Conservation (phyloP, 31 red algal species). For the Bonnemaisonia californica region DNA sequence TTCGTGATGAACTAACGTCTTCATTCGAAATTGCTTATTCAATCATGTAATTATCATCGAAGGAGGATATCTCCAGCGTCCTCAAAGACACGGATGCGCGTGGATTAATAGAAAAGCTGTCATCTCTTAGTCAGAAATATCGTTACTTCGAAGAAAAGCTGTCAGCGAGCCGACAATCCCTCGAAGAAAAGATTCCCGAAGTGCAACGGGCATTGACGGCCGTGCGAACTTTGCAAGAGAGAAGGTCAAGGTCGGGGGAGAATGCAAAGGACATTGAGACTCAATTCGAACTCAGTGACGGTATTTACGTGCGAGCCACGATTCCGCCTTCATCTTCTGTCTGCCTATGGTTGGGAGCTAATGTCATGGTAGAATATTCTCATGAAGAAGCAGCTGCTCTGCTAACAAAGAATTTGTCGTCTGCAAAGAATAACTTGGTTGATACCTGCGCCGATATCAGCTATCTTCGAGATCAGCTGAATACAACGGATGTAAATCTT, state of each 20-base stretch:
- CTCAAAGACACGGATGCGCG: constrained; percentile 45
- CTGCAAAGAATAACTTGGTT: constrained; percentile 47
- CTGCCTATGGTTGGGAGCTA: constrained; percentile 92
- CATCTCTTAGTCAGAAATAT: constrained; percentile 67
- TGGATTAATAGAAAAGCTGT: constrained; percentile 57
- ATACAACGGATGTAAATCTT: constrained; percentile 93
- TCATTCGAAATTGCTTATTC: too few species aligned
- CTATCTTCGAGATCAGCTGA: constrained; percentile 86
- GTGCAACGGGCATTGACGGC: constrained; percentile 67
- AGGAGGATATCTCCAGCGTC: constrained; percentile 68
- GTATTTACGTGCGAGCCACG: constrained; percentile 65
- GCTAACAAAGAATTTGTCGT: constrained; percentile 80
- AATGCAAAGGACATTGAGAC: constrained; percentile 46
- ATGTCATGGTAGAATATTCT: constrained; percentile 97
- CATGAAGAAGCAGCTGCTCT: constrained; percentile 81
- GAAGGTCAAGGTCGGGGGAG: constrained; percentile 11
- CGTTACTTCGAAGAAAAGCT: constrained; percentile 81
- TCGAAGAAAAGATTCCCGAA: constrained; percentile 81
- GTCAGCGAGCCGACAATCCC: constrained; percentile 43
- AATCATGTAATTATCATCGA: too few species aligned
- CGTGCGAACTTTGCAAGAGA: constrained; percentile 55
- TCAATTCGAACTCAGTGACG: constrained; percentile 83
- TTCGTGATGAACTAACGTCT: too few species aligned
- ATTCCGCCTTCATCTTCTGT: constrained; percentile 66
- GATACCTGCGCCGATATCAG: constrained; percentile 71